phyloP scores from a whole-genome alignment of 192 early-diverging fungal species.

The Podochytrium sp. region DNA sequence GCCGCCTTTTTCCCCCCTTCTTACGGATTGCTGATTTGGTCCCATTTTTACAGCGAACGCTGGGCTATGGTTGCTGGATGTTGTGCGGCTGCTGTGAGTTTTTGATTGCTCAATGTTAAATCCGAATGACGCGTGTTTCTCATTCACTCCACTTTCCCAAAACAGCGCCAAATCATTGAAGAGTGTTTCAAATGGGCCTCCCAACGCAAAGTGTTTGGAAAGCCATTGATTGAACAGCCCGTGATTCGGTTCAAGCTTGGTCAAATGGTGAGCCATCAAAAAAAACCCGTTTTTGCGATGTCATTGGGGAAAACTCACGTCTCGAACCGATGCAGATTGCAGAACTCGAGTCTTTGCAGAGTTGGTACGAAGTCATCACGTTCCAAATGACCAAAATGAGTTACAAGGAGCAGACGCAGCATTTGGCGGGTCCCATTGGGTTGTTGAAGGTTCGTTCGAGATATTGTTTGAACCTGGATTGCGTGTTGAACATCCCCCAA shows the following conservation, averaged over 20 bases:
- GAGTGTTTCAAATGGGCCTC: constrained; percentile 72
- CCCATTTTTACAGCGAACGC: constrained; percentile 44
- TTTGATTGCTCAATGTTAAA: background rate
- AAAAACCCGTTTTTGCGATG: no score
- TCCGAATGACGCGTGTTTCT: background rate
- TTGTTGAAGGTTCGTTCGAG: constrained; percentile 52
- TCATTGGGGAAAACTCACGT: no score
- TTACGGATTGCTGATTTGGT: background rate
- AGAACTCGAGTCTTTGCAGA: constrained; percentile 25
- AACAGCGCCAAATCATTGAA: constrained; percentile 49
- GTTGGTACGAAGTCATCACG: constrained; percentile 58
- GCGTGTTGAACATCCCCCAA: background rate
- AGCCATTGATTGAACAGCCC: constrained; percentile 68
- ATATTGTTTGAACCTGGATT: background rate
- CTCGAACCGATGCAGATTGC: constrained; percentile 17
- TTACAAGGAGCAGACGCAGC: constrained; percentile 63
- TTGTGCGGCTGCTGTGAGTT: constrained; percentile 11
- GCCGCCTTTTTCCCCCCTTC: background rate
- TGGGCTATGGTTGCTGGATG: constrained; percentile 53
- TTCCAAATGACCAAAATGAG: constrained; percentile 72
- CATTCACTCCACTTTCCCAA: no score
- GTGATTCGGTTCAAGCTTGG: constrained; percentile 74
- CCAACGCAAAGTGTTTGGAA: constrained; percentile 76
- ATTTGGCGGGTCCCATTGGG: constrained; percentile 70
- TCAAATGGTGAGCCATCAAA: constrained; percentile 63